phyloP scores from a whole-genome alignment of 257 asterid genomes.

The Fraxinus cuspidata region DNA sequence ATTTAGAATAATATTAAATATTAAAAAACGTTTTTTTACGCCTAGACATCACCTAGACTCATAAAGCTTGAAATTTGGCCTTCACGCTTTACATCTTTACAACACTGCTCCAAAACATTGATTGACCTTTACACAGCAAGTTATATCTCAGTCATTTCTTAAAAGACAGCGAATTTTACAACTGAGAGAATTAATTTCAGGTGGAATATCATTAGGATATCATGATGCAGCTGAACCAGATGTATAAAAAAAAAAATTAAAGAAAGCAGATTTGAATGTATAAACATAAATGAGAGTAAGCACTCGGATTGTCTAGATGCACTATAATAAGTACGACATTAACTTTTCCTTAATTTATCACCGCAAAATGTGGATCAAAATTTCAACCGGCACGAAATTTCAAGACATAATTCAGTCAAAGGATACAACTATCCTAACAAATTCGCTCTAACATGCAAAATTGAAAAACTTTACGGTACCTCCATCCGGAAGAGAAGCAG shows the following conservation, averaged over 20 bases:
- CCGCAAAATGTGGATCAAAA: too few relatives aligned
- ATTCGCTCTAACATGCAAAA: not conserved
- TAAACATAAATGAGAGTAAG: not conserved
- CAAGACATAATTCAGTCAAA: too few relatives aligned
- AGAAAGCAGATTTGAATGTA: not conserved
- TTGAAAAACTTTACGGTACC: constrained; percentile 41
- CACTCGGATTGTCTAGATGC: not conserved
- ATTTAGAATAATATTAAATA: too few relatives aligned
- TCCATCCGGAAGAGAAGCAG: constrained; percentile 65
- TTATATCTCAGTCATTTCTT: not conserved
- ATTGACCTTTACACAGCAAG: not conserved
- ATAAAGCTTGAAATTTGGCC: too few relatives aligned
- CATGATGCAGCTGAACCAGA: constrained; percentile 11
- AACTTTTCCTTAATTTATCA: not conserved
- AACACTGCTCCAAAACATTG: not conserved
- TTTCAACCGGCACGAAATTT: not conserved
- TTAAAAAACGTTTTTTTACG: too few relatives aligned
- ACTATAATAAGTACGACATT: not conserved
- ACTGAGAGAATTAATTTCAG: not conserved
- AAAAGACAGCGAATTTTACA: not conserved
- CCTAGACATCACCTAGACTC: too few relatives aligned
- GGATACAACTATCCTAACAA: not conserved
- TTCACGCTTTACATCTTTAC: too few relatives aligned
- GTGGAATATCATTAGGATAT: constrained; percentile 1
- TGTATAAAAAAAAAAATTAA: too few relatives aligned